Percentiles rank a stretch among this genome's conserved stretches.
phyloP scores from a whole-genome alignment of 2,329 filamentous ascomycete genomes.

The Aspergillus glaucus region DNA sequence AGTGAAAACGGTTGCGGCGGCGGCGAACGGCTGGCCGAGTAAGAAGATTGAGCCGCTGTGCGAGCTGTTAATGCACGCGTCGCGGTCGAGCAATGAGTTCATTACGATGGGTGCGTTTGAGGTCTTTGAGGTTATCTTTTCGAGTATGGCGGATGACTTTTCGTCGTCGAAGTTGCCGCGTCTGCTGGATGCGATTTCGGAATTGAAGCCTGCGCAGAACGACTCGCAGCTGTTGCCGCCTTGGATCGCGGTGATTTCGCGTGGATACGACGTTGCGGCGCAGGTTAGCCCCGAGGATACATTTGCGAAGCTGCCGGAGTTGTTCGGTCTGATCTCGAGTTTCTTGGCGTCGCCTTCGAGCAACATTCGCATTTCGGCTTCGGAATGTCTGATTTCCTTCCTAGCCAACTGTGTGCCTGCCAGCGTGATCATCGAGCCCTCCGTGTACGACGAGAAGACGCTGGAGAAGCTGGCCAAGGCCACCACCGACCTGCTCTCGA shows the following conservation, averaged over 20 bases:
- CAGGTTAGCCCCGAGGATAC: conserved; percentile 86
- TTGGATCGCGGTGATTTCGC: conserved; percentile 91
- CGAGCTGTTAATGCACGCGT: conserved; percentile 81
- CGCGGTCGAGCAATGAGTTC: conserved; percentile 85
- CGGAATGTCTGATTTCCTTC: conserved; percentile 91
- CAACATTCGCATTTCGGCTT: conserved; percentile 90
- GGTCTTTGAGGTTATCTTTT: conserved; percentile 95
- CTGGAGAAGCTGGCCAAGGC: conserved; percentile 70
- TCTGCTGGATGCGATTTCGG: conserved; percentile 83
- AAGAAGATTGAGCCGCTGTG: conserved; percentile 90
- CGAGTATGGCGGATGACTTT: conserved; percentile 79
- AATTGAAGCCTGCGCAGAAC: conserved; percentile 83
- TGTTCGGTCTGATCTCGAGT: conserved; percentile 71
- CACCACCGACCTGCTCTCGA: conserved; percentile 68
- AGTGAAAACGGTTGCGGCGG: conserved; percentile 79
- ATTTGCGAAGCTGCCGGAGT: conserved; percentile 78
- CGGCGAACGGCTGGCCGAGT: conserved; percentile 91
- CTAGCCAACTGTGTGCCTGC: conserved; percentile 82
- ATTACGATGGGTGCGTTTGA: conserved; percentile 95
- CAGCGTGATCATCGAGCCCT: conserved; percentile 77
- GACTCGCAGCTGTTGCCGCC: conserved; percentile 91
- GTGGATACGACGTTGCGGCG: conserved; percentile 88
- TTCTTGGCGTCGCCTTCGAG: conserved; percentile 84
- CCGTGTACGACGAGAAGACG: conserved; percentile 85
- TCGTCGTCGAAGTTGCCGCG: conserved; percentile 84